A percentile compares a stretch with the other conserved stretches of the same genome.
Conservation (phyloP, 75 land plant species). For the Larix kaempferi region DNA sequence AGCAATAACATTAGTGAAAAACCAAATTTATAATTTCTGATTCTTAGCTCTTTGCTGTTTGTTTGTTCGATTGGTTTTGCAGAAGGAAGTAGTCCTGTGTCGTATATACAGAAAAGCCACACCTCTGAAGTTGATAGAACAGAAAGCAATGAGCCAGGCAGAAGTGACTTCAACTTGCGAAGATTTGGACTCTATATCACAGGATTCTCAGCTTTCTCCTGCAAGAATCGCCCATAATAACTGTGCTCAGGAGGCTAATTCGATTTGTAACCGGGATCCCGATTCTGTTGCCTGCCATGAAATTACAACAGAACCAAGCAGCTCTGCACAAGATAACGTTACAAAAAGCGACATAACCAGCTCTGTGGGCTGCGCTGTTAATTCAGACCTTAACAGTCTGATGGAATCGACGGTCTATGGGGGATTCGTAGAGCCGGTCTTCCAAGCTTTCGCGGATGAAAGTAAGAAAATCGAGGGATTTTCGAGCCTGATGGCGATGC, state of each 20-base stretch:
- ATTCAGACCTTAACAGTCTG: not conserved
- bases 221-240: not conserved
- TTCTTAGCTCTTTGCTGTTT: too few relatives aligned
- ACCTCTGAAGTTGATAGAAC: constrained; percentile 56
- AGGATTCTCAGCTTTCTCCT: not conserved
- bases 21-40: not conserved
- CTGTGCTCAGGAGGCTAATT: too few relatives aligned
- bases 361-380: not conserved
- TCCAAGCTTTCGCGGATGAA: not conserved
- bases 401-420: constrained; percentile 11
- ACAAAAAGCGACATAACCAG: not conserved
- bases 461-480: not conserved
- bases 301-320: not conserved
- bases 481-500: constrained; percentile 1
- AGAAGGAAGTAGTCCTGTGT: constrained; percentile 63
- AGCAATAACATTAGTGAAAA: not conserved
- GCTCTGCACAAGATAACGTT: not conserved
- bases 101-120: constrained; percentile 66
- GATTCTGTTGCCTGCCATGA: too few relatives aligned
- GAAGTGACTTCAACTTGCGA: not conserved
- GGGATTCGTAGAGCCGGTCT: not conserved
- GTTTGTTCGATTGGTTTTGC: constrained; percentile 3
- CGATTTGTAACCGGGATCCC: too few relatives aligned
- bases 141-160: constrained; percentile 18
- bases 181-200: not conserved